A percentile compares a stretch with the other conserved stretches of the same genome.
Conservation (phyloP, 257 asterid species). For the Linderniella brevidens region DNA sequence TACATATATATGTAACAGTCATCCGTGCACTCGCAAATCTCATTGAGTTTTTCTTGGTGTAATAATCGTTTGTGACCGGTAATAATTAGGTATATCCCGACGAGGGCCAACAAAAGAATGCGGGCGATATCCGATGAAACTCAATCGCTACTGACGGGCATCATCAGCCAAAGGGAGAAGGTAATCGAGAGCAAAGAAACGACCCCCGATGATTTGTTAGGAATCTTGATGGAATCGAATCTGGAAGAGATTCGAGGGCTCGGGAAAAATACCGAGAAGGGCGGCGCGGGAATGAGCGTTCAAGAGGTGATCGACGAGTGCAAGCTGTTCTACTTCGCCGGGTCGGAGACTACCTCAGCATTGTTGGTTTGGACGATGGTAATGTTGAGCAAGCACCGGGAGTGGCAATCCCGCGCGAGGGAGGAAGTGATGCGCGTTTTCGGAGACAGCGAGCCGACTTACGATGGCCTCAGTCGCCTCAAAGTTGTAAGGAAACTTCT, state of each 20-base stretch:
- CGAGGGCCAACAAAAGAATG: constrained; percentile 24
- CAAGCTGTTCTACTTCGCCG: constrained; percentile 34
- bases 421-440: constrained; percentile 19
- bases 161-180: constrained; percentile 18
- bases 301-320: constrained; percentile 36
- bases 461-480: constrained; percentile 21
- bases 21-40: no score
- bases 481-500: constrained; percentile 29
- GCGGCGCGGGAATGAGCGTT: constrained; percentile 17
- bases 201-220: constrained; percentile 17
- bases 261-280: constrained; percentile 12
- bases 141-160: constrained; percentile 15
- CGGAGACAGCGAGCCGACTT: constrained; percentile 14
- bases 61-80: no score
- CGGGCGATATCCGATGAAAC: constrained; percentile 17
- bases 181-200: constrained; percentile 16
- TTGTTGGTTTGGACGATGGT: constrained; percentile 34
- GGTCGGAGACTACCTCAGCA: constrained; percentile 27
- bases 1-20: neutral
- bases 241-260: constrained; percentile 9
- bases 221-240: constrained; percentile 25
- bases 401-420: constrained; percentile 28
- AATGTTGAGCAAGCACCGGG: constrained; percentile 25
- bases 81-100: constrained; percentile 16
- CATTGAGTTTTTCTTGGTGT: no score